Base-by-base conservation (phyloP, 305 asterid genomes). In the Lippia alba region DNA sequence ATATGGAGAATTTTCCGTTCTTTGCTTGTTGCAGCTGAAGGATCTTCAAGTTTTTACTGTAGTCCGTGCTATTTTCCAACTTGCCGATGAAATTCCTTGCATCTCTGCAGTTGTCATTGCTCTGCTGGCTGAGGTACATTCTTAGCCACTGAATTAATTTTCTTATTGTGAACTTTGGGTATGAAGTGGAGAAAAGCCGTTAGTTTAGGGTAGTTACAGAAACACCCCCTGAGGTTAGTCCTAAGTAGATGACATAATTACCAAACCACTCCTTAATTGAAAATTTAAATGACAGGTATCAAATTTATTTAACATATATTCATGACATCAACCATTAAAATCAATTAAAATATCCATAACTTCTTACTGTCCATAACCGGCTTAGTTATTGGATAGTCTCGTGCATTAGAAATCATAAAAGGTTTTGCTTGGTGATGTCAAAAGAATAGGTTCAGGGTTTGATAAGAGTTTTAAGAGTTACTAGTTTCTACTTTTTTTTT, bases 91-190 rank as follows among this genome's bases (percentile, higher is more conserved):
- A 83, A 92, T 95, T 61, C 98, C 99, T 60, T 95, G 97, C 89
- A 90, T 95, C 59, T 92, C 99, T 55, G 97, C 99, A 32, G 97
- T 95, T 75, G 96, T 95, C 74, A 98, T 95, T 74, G 98, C 99
- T 73, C 86, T 95, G 44, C 96, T 92, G 55, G 94, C 98, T 40
- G 99, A 92, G 89, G 99, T 94, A 82, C 48, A 48, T 51, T 73
- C 59, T 73, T 64, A 65, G 44, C 24, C 19, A 19, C 17, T 56
- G 34, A 41, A 54, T 74, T 30, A 48, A 60, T 57, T 78, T 70
- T 41, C 70, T 4, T 34, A 54, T 5, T 5, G 5, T 45, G 34
- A 14, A 32, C 14, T n/a, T 57, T 59, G 18, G 16, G 72, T 16
- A 18, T 8, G 63, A 12, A 30, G 58, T 5, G 67, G 45, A 71